Evolutionary conservation across 169 alveolate genomes (phyloP), one percentile per base, ranked within the genome.

Genomic region (Plasmodium ovale): DNA sequence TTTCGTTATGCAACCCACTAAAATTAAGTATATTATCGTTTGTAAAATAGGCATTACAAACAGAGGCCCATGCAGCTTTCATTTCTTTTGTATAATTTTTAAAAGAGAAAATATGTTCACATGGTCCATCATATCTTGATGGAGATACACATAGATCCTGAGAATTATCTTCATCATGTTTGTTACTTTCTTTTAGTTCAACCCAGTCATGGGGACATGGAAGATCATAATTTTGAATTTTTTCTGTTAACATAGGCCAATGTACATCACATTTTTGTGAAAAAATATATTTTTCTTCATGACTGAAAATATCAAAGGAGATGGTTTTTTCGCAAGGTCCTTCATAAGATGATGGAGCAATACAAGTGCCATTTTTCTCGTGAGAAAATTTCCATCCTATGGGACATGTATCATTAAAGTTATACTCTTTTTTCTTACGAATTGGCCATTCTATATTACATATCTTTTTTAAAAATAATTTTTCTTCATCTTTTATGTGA

Each of bases 31-130:
- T 6, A 35, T 19, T 23, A 6, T 56, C 72, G 25, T 54, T 27
- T 3, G 47, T 14, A 58, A 94, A 94, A 27, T 56, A 53, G 6
- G 49, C 92, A 35, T 89, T 69, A 33, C 96, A 94, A 19, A 84
- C 69, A 31, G 44, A 65, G 7, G 95, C 89, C 96, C 96, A 94
- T 7, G 94, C 64, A 56, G 82, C 91, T 87, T 92, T 94, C 71
- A 82, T 91, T 31, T 72, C 77, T n/a, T 64, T 35, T 6, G 89
- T 90, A 44, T 84, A 92, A 47, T 84, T 60, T 47, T 85, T 82
- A 56, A 94, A 92, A 79, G 93, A 85, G n/a, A 87, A 29, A 9
- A 93, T 54, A 37, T 89, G 62, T 47, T 85, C 92, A 29, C 96
- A 94, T 27, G 96, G 94, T 5, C 95, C 94, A 77, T 27, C 23